Base-by-base conservation (phyloP, 2,329 filamentous ascomycete genomes). In the Fusarium sp. region DNA sequence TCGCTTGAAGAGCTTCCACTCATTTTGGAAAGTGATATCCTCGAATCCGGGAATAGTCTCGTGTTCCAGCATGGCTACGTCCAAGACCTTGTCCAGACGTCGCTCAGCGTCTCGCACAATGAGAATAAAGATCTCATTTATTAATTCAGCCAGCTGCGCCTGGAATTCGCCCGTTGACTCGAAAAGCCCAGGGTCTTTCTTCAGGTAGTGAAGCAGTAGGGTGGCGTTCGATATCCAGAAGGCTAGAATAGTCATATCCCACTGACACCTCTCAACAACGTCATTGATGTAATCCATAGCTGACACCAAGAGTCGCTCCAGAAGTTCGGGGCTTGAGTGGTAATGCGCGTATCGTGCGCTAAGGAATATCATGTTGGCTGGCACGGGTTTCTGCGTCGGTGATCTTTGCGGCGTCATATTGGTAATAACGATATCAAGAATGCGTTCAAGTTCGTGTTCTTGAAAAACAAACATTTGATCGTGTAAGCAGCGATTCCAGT, bases 391-490 rank as follows among this genome's bases (percentile, higher is more conserved):
- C 80, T 99, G 96, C n/a, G 95, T 94, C 1, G 95, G 94, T 36
- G 96, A 98, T 77, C 96, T 89, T 83, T 98, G 95, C 3, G 96
- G 96, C 2, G 94, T 97, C 96, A 99, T 98, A 79, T 96, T 96
- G 70, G 96, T 98, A 80, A 99, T 97, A 80, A 98, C 91, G 63
- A 98, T 96, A 80, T 98, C 93, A 75, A 99, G 88, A 78, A 99
- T 98, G 66, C 92, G 91, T 66, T 96, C 93, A 58, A 99, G 88
- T 80, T 99, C 96, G 80, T 90, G 92, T 76, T 98, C 96, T 82
- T 99, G 96, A 81, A 99, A 99, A 42, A 99, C 96, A 81, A 99
- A 99, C 96, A 99, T 99, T 82, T 99, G 96, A 81, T 99, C 96
- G 80, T 98, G 94, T 55, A 98, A 87, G 82, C 96, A 99, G 77